These are phyloP conservation scores for Mortierella sp. DNA, from an alignment of 371 early-diverging fungal genomes.

Conservation along the genomic window DNA sequence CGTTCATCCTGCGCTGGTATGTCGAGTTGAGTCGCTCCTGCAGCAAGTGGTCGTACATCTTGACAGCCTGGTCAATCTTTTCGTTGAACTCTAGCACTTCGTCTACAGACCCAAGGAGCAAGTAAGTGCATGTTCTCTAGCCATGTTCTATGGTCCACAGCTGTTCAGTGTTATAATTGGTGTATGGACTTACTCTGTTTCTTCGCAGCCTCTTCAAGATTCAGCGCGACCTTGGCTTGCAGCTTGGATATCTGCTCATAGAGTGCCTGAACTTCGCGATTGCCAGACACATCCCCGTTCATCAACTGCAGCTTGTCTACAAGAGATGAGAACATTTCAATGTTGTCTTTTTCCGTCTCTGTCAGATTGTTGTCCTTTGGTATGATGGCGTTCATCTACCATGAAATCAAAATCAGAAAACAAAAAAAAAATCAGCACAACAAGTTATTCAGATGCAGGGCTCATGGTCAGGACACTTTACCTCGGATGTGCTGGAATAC, in stretches of 20 bases:
- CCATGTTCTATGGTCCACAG: background rate
- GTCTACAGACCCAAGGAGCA: constrained; percentile 34
- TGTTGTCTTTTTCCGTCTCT: constrained; percentile 75
- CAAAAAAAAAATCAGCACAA: background rate
- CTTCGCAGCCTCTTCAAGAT: constrained; percentile 70
- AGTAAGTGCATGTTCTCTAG: too few relatives aligned
- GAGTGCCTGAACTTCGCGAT: constrained; percentile 75
- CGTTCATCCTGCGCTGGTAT: constrained; percentile 44
- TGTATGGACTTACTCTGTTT: constrained; percentile 72
- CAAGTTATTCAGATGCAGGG: too few relatives aligned
- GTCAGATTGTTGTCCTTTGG: constrained; percentile 57
- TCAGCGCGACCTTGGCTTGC: constrained; percentile 77
- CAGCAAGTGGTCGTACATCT: constrained; percentile 83
- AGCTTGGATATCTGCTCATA: constrained; percentile 78
- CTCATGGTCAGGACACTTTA: too few relatives aligned
- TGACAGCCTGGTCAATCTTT: constrained; percentile 79
- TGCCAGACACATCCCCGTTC: constrained; percentile 69
- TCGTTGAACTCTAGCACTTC: constrained; percentile 76
- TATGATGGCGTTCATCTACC: constrained; percentile 3
- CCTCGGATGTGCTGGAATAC: constrained; percentile 25
- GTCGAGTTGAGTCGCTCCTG: constrained; percentile 71
- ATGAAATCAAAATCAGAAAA: background rate
- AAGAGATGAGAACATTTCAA: constrained; percentile 73
- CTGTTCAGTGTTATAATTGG: background rate
- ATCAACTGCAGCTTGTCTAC: constrained; percentile 70